Evolutionary conservation across 1,284 basidiomycete genomes (phyloP), one percentile per base, ranked within the genome.

Genomic region (Ganoderma lucidum): DNA sequence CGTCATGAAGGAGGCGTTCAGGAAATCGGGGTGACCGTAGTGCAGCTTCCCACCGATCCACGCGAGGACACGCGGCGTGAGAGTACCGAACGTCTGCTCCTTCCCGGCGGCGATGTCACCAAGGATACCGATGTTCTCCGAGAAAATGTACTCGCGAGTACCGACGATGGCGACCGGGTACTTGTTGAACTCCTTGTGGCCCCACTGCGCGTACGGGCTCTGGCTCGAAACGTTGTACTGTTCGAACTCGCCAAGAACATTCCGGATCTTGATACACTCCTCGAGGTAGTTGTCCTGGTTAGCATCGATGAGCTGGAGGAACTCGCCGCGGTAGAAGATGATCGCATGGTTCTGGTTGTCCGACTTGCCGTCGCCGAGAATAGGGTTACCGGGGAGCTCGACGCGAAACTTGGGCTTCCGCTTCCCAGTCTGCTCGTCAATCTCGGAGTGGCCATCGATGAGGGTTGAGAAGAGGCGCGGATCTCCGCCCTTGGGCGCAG

Each of bases 281-380:
- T 99, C 98, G 75, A 99, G 87, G 79, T 99, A 99, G 84, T 99
- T 99, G 87, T 99, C 98, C 85, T 99, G 97, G 82, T 99, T 99
- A 76, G 98, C 98, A 79, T 99, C 98, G 83, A 99, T 99, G 74
- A 99, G 93, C 84, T 99, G 97, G 58, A 99, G 86, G 82, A 97
- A 99, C 83, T 99, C 98, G 75, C 97, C 97, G 69, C 98, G 96
- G 83, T 99, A 97, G 87, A 99, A 99, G 80, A 99, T 88, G 80
- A 99, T 98, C 64, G 98, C 97, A 79, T 99, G 98, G 83, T 99
- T 99, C 87, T 99, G 98, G 83, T 99, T 99, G 84, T 99, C 97
- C 37, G 96, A 98, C 85, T 99, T 99, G 70, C 98, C 98, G 80
- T 99, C 97, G 77, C 97, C 97, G 66, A 99, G 90, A 81, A 99